phyloP scores from a whole-genome alignment of 345 rosid genomes.

The Firmiana major region DNA sequence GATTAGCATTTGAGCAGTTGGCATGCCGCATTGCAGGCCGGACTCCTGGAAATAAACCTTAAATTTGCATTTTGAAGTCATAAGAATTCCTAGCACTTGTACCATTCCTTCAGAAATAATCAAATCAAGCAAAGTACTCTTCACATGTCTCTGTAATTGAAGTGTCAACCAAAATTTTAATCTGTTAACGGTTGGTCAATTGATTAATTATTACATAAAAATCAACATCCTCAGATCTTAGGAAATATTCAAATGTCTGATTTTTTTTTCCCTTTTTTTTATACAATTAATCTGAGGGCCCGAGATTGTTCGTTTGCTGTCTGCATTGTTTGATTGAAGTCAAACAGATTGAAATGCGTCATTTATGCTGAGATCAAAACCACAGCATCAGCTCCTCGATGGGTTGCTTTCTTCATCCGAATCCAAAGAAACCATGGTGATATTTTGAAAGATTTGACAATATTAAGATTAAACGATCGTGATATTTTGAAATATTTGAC shows the following conservation, averaged over 20 bases:
- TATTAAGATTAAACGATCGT: too few species aligned
- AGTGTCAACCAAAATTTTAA: not conserved
- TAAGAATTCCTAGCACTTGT: not conserved
- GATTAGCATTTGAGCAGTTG: not conserved
- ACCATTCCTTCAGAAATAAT: not conserved
- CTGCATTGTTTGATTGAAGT: not conserved
- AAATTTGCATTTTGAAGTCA: not conserved
- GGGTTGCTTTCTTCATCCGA: slow-evolving; percentile 12
- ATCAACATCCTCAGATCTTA: not conserved
- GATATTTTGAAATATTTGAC: too few species aligned
- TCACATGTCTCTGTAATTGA: not conserved
- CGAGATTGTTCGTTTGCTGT: not conserved
- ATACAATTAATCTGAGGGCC: too few species aligned
- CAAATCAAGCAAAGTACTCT: not conserved
- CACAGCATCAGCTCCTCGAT: not conserved
- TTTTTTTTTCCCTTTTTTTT: not conserved
- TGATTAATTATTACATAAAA: not conserved
- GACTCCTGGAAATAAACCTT: not conserved
- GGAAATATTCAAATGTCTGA: slow-evolving; percentile 2
- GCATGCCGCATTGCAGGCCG: not conserved
- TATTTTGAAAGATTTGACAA: too few species aligned
- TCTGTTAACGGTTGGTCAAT: too few species aligned
- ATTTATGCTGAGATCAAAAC: slow-evolving; percentile 2
- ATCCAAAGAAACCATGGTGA: not conserved
- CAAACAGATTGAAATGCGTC: not conserved